phyloP scores from a whole-genome alignment of 1,284 basidiomycete genomes.

The Phenoliferia sp. region DNA sequence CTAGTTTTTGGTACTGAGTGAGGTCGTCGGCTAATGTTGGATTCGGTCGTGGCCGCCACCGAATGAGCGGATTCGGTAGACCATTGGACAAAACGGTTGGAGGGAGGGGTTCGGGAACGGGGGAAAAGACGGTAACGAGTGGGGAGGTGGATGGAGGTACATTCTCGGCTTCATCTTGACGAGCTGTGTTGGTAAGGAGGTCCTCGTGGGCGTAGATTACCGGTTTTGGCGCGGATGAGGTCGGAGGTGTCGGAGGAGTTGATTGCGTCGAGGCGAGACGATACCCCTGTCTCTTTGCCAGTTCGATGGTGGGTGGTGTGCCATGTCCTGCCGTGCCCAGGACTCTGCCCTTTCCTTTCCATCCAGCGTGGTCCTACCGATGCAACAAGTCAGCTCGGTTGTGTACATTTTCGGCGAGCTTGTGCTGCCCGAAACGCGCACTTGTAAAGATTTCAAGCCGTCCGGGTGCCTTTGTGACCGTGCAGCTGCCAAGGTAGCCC shows the following conservation, averaged over 20 bases:
- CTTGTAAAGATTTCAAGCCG: not conserved
- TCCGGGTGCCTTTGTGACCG: not conserved
- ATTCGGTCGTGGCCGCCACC: conserved; percentile 25
- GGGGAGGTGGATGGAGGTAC: conserved; percentile 29
- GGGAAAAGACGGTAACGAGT: conserved; percentile 22
- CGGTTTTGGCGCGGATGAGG: not conserved
- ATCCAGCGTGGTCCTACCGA: not conserved
- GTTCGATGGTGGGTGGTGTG: not conserved
- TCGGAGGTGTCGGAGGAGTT: too few species aligned
- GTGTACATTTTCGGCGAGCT: not conserved
- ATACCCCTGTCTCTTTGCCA: not conserved
- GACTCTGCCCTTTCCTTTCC: conserved; percentile 7
- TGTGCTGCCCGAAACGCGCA: not conserved
- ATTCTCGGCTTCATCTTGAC: not conserved
- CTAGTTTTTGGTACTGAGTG: conserved; percentile 65
- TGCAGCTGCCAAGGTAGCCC: not conserved
- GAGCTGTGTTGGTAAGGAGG: conserved; percentile 15
- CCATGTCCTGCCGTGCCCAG: not conserved
- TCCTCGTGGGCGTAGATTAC: conserved; percentile 31
- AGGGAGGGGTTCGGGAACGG: conserved; percentile 19
- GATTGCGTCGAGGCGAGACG: not conserved
- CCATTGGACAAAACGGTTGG: conserved; percentile 27
- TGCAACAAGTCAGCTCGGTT: not conserved
- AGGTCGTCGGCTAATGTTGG: conserved; percentile 26
- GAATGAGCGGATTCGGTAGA: conserved; percentile 28